phyloP scores from a whole-genome alignment of 441 rosid genomes.

The Gossypium lobatum region DNA sequence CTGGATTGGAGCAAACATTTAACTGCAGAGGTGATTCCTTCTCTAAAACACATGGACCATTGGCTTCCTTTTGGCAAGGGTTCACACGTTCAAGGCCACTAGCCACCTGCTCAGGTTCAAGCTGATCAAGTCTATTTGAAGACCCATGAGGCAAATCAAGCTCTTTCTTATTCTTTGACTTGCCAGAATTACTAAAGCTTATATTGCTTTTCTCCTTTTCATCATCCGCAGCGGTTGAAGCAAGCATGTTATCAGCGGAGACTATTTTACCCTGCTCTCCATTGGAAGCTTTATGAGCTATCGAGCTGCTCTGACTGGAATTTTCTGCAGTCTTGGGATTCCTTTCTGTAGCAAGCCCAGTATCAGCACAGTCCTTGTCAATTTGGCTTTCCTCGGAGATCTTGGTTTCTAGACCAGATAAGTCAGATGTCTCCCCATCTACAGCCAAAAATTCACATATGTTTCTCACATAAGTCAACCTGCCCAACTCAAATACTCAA shows the following conservation, averaged over 20 bases:
- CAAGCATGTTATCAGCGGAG: slow-evolving; percentile 9
- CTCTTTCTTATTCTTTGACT: slow-evolving; percentile 20
- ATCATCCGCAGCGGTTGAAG: slow-evolving; percentile 21
- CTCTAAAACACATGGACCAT: background rate
- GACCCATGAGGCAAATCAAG: slow-evolving; percentile 22
- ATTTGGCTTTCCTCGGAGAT: slow-evolving; percentile 14
- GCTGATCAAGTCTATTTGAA: slow-evolving; percentile 29
- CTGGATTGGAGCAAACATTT: background rate
- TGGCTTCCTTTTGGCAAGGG: slow-evolving; percentile 2
- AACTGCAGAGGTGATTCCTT: slow-evolving; percentile 21
- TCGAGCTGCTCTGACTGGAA: slow-evolving; percentile 11
- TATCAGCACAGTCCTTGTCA: slow-evolving; percentile 15
- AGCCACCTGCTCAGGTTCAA: slow-evolving; percentile 24
- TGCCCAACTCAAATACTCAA: background rate
- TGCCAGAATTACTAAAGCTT: slow-evolving; percentile 14
- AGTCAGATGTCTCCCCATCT: slow-evolving; percentile 32
- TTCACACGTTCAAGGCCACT: background rate
- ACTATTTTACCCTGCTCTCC: slow-evolving; percentile 12
- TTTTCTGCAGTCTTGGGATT: slow-evolving; percentile 19
- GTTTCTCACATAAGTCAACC: background rate
- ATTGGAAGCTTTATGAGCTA: slow-evolving; percentile 7
- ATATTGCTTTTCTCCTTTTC: slow-evolving; percentile 8
- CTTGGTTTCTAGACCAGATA: slow-evolving; percentile 19
- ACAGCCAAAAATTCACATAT: slow-evolving; percentile 14
- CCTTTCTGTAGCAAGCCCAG: slow-evolving; percentile 8